A percentile compares a stretch with the other conserved stretches of the same genome.
phyloP scores from a whole-genome alignment of 106 monocot species.

The Amphibolis antarctica region DNA sequence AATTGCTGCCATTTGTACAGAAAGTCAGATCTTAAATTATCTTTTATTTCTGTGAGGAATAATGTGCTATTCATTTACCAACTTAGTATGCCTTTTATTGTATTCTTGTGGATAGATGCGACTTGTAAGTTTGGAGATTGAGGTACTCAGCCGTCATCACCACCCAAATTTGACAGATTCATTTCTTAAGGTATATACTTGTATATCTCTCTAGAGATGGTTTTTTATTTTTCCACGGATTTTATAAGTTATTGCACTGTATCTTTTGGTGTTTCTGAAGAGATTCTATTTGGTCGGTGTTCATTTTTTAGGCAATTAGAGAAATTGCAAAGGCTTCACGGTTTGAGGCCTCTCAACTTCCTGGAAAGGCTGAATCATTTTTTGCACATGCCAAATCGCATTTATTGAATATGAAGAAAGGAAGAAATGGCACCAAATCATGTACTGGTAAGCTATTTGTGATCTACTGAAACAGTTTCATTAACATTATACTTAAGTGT shows the following conservation, averaged over 20 bases:
- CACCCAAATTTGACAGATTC: constrained; percentile 75
- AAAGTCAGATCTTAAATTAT: too few species aligned
- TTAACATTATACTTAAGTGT: neutral
- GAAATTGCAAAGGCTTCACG: constrained; percentile 70
- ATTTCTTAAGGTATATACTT: constrained; percentile 60
- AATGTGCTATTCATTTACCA: too few species aligned
- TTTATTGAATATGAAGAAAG: constrained; percentile 11
- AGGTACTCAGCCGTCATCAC: constrained; percentile 75
- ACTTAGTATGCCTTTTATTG: neutral
- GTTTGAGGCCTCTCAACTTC: constrained; percentile 38
- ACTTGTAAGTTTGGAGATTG: constrained; percentile 69
- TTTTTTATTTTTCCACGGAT: neutral
- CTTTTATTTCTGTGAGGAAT: too few species aligned
- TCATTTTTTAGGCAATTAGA: constrained; percentile 54
- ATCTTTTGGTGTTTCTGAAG: neutral
- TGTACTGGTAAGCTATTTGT: constrained; percentile 6
- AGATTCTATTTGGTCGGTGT: too few species aligned
- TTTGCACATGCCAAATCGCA: constrained; percentile 21
- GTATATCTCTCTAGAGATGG: too few species aligned
- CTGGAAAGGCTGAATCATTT: constrained; percentile 35
- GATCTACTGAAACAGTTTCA: neutral
- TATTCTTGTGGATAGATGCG: constrained; percentile 49
- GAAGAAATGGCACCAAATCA: neutral
- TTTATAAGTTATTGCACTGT: neutral
- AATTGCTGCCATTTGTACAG: too few species aligned